Evolutionary conservation across 495 filamentous ascomycete species (phyloP).

Genomic region (Penicillium nucicola): DNA sequence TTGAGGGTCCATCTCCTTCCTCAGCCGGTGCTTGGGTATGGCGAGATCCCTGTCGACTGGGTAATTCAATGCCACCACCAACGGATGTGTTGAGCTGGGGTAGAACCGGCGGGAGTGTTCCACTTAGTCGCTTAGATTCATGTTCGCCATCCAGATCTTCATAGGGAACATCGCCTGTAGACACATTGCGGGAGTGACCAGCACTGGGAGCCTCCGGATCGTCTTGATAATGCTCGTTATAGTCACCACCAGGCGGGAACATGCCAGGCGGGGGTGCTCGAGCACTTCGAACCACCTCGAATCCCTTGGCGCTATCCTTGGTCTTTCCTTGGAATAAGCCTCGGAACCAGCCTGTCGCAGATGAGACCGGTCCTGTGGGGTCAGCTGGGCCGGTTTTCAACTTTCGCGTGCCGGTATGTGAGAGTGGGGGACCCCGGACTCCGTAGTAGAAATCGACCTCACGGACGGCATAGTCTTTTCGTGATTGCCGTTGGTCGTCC

Average conservation of each 20-base stretch:
- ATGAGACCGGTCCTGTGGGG: constrained; percentile 83
- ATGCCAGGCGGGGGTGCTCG: constrained; percentile 53
- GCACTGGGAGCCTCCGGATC: constrained; percentile 41
- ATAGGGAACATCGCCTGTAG: constrained; percentile 38
- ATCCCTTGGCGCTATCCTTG: constrained; percentile 89
- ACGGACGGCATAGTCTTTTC: constrained; percentile 81
- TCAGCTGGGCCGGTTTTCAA: constrained; percentile 93
- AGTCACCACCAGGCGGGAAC: constrained; percentile 35
- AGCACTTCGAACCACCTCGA: constrained; percentile 89
- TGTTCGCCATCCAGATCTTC: constrained; percentile 46
- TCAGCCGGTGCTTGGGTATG: constrained; percentile 42
- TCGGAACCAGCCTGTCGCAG: constrained; percentile 85
- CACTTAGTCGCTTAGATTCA: constrained; percentile 6
- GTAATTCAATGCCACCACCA: constrained; percentile 59
- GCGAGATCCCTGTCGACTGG: constrained; percentile 61
- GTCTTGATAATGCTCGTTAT: constrained; percentile 58
- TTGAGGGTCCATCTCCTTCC: constrained; percentile 5
- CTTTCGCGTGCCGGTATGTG: constrained; percentile 73
- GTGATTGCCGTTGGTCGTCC: constrained; percentile 46
- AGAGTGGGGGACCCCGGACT: constrained; percentile 83
- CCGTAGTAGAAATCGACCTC: constrained; percentile 97
- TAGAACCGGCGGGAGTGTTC: constrained; percentile 47
- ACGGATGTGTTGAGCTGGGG: constrained; percentile 53
- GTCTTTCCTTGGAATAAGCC: constrained; percentile 74
- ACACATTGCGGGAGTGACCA: constrained; percentile 28